Conservation (phyloP, 176 grass and related monocot genomes). For the Typha latifolia region DNA sequence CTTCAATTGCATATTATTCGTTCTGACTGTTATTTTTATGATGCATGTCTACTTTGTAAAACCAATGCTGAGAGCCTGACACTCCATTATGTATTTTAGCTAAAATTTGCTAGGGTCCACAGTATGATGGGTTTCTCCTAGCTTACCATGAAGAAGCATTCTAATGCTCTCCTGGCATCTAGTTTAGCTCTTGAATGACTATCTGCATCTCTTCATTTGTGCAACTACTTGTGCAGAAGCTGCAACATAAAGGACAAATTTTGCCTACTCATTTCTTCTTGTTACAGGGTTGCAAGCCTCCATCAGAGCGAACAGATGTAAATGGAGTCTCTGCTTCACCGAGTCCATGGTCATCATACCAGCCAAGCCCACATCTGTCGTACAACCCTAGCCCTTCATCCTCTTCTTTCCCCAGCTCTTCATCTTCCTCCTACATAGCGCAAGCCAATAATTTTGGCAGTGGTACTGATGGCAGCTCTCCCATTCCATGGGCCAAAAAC, state of each 20-base stretch:
- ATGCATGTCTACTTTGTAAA: no score
- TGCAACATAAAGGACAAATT: background rate
- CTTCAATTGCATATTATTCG: no score
- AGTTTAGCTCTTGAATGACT: no score
- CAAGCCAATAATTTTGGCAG: constrained; percentile 18
- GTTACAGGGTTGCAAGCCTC: constrained; percentile 15
- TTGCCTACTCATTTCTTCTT: background rate
- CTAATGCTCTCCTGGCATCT: no score
- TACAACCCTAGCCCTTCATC: constrained; percentile 69
- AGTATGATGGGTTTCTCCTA: constrained; percentile 39
- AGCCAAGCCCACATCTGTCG: constrained; percentile 52
- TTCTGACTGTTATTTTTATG: no score
- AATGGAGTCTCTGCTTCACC: constrained; percentile 7
- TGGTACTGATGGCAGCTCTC: constrained; percentile 42
- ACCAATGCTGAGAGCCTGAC: no score
- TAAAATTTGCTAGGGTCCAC: background rate
- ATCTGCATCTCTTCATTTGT: no score
- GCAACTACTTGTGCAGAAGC: background rate
- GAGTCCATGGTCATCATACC: constrained; percentile 75
- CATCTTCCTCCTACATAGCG: constrained; percentile 53
- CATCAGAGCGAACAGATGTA: background rate
- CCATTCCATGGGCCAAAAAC: constrained; percentile 70
- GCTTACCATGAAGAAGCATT: no score
- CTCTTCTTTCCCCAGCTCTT: constrained; percentile 41
- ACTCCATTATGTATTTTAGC: no score